These are phyloP conservation scores for Hysterangium stoloniferum DNA, from an alignment of 768 basidiomycete species.

Conservation along the genomic window DNA sequence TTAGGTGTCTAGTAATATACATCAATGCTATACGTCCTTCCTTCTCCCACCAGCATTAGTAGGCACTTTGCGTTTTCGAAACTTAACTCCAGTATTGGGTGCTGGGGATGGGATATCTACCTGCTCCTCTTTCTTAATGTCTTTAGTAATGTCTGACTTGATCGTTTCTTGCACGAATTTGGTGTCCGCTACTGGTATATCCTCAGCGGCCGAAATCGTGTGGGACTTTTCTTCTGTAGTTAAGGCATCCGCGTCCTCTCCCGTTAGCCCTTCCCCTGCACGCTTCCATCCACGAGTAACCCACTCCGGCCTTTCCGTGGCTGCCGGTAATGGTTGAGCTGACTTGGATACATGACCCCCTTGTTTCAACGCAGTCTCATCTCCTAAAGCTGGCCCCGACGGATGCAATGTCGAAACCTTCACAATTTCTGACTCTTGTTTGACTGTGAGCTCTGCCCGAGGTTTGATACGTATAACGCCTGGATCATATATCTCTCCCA, in stretches of 20 bases:
- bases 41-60: constrained; percentile 4
- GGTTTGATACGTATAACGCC: constrained; percentile 55
- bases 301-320: constrained; percentile 26
- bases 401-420: neutral
- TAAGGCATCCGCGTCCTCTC: constrained; percentile 6
- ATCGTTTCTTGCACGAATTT: neutral
- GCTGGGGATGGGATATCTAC: neutral
- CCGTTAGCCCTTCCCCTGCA: constrained; percentile 13
- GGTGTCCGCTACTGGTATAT: neutral
- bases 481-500: constrained; percentile 81
- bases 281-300: constrained; percentile 29
- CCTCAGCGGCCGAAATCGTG: neutral
- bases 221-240: constrained; percentile 1
- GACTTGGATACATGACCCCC: constrained; percentile 4
- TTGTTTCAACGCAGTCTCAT: constrained; percentile 5
- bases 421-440: constrained; percentile 29
- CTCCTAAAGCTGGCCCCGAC: constrained; percentile 14
- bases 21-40: constrained; percentile 74
- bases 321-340: neutral
- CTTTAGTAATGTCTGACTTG: neutral
- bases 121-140: constrained; percentile 4
- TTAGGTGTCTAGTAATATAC: too few species aligned
- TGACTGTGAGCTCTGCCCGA: constrained; percentile 41
- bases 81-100: constrained; percentile 3
- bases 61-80: constrained; percentile 12